Conservation (phyloP, 148 eudicot species). For the Rhododendron henanense region DNA sequence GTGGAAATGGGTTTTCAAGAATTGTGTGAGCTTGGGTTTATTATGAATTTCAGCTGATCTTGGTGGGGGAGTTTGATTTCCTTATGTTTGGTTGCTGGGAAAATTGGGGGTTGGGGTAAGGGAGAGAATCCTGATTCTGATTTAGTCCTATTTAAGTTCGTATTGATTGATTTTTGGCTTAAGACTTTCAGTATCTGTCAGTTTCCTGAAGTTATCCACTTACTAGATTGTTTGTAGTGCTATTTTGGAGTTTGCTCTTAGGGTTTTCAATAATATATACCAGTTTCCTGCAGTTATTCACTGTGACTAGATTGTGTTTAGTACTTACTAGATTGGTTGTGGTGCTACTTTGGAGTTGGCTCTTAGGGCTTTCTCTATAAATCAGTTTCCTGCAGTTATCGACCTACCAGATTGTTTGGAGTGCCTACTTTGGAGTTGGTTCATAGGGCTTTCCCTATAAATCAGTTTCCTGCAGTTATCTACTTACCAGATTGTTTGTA, state of each 20-base stretch:
- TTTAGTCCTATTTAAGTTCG: background rate
- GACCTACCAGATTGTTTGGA: background rate
- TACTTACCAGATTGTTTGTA: background rate
- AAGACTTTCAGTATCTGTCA: background rate
- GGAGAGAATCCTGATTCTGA: background rate
- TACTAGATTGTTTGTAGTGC: background rate
- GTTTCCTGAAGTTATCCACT: background rate
- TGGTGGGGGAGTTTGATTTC: background rate
- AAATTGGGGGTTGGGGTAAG: background rate
- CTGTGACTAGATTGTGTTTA: background rate
- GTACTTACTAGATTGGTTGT: background rate
- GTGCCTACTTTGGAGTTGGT: background rate
- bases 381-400: background rate
- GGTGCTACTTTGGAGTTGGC: background rate
- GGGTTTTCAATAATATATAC: background rate
- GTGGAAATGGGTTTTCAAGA: background rate
- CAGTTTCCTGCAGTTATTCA: background rate
- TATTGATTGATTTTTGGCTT: background rate
- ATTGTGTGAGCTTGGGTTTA: background rate
- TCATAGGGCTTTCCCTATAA: background rate
- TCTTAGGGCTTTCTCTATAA: background rate
- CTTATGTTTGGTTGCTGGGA: background rate
- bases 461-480: background rate
- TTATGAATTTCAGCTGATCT: background rate
- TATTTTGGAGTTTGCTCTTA: background rate